Percentiles rank a stretch among this genome's conserved stretches.
Evolutionary conservation across 2,329 filamentous ascomycete genomes (phyloP).

Genomic region (Aspergillus uvarum): DNA sequence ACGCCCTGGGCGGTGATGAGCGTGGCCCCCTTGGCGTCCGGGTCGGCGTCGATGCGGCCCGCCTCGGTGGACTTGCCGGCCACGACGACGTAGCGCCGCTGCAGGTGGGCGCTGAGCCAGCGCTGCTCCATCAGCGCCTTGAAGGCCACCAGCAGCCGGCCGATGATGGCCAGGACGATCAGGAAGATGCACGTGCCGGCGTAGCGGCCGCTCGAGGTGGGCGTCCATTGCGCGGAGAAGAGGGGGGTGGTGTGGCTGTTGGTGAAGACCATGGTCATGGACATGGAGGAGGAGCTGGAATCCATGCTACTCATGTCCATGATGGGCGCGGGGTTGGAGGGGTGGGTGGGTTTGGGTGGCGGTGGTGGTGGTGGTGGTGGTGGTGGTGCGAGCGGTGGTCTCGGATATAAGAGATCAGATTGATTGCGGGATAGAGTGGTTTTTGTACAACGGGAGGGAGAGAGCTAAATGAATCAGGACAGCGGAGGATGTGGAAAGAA

Average conservation of each 20-base stretch:
- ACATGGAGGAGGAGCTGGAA: slow-evolving; percentile 15
- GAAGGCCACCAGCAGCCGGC: slow-evolving; percentile 69
- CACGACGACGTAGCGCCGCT: slow-evolving; percentile 74
- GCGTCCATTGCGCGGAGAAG: slow-evolving; percentile 72
- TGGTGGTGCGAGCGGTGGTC: no score
- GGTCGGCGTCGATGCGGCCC: slow-evolving; percentile 59
- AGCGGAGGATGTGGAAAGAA: background rate
- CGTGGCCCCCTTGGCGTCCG: slow-evolving; percentile 63
- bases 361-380: no score
- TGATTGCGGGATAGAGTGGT: background rate
- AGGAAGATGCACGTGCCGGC: slow-evolving; percentile 91
- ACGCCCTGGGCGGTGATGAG: slow-evolving; percentile 72
- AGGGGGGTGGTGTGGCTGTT: slow-evolving; percentile 62
- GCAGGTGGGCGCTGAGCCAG: slow-evolving; percentile 71
- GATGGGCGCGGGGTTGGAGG: background rate
- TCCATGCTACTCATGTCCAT: slow-evolving; percentile 24
- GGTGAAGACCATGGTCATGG: slow-evolving; percentile 50
- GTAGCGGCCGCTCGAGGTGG: slow-evolving; percentile 67
- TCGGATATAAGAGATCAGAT: background rate
- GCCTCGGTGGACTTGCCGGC: slow-evolving; percentile 61
- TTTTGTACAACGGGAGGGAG: background rate
- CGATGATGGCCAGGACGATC: slow-evolving; percentile 68
- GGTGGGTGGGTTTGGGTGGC: background rate
- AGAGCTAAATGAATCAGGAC: background rate
- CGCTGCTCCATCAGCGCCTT: slow-evolving; percentile 59